Conservation (phyloP, 108 stramenopile species). For the Pseudonitzschia multiseries region DNA sequence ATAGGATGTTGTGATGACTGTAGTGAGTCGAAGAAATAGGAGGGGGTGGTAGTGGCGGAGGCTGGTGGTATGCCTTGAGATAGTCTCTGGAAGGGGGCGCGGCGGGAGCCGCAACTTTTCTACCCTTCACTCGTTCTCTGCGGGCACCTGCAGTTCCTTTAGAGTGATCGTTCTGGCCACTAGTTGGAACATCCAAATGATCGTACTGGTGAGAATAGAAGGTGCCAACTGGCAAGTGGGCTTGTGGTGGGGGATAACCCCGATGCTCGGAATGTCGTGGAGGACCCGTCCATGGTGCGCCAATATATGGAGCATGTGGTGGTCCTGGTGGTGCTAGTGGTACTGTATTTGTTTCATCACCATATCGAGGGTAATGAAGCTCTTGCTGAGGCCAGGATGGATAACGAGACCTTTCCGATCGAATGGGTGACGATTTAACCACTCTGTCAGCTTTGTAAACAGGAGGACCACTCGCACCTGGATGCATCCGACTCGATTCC, state of each 20-base stretch:
- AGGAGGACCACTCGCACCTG: not conserved
- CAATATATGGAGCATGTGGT: not conserved
- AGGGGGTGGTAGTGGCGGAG: constrained; percentile 7
- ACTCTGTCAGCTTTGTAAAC: not conserved
- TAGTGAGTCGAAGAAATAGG: not conserved
- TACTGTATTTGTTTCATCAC: not conserved
- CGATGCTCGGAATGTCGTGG: not conserved
- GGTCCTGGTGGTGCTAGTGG: constrained; percentile 4
- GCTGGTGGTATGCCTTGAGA: not conserved
- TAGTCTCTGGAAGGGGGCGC: not conserved
- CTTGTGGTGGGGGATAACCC: not conserved
- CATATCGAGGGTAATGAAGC: not conserved
- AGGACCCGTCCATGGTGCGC: not conserved
- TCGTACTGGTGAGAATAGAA: not conserved
- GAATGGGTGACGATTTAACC: not conserved
- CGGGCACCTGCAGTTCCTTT: not conserved
- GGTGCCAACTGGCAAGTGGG: not conserved
- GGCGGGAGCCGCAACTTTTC: not conserved
- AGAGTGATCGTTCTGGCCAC: not conserved
- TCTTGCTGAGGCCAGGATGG: not conserved
- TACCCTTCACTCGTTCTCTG: not conserved
- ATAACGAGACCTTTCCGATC: not conserved
- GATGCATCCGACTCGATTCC: not conserved
- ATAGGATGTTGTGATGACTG: not conserved
- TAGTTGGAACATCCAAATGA: not conserved